Evolutionary conservation across 495 filamentous ascomycete genomes (phyloP).

Genomic region (Penicillium riverlandense): DNA sequence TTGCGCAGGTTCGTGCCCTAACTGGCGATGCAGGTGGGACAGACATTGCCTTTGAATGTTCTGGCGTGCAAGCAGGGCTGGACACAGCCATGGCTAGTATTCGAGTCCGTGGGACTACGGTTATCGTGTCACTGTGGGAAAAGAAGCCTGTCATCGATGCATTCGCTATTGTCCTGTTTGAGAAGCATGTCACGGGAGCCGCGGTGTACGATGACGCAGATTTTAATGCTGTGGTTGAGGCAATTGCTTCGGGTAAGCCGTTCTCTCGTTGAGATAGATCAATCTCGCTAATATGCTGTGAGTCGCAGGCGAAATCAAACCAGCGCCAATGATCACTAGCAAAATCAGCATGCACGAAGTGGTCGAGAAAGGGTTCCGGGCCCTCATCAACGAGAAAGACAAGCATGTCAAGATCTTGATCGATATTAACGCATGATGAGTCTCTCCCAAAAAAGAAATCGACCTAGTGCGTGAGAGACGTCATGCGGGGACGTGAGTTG

Average conservation of each 20-base stretch:
- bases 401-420: constrained; percentile 51
- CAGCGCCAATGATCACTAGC: constrained; percentile 48
- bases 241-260: constrained; percentile 40
- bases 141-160: constrained; percentile 17
- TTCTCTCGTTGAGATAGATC: too few relatives aligned
- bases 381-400: constrained; percentile 46
- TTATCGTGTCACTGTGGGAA: constrained; percentile 21
- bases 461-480: too few relatives aligned
- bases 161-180: constrained; percentile 12
- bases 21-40: constrained; percentile 7
- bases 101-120: constrained; percentile 14
- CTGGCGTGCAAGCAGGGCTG: constrained; percentile 22
- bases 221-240: constrained; percentile 49
- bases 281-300: constrained; percentile 24
- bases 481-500: too few relatives aligned
- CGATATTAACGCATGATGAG: constrained; percentile 7
- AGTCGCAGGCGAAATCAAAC: constrained; percentile 17
- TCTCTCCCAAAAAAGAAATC: too few relatives aligned
- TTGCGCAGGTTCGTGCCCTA: constrained; percentile 10
- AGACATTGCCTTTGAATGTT: constrained; percentile 21
- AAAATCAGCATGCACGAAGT: constrained; percentile 44
- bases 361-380: constrained; percentile 45
- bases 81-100: constrained; percentile 16
- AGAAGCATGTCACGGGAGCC: constrained; percentile 19
- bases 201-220: constrained; percentile 40